These are phyloP conservation scores for Allium sativum DNA, from an alignment of 106 monocot species.

Conservation along the genomic window DNA sequence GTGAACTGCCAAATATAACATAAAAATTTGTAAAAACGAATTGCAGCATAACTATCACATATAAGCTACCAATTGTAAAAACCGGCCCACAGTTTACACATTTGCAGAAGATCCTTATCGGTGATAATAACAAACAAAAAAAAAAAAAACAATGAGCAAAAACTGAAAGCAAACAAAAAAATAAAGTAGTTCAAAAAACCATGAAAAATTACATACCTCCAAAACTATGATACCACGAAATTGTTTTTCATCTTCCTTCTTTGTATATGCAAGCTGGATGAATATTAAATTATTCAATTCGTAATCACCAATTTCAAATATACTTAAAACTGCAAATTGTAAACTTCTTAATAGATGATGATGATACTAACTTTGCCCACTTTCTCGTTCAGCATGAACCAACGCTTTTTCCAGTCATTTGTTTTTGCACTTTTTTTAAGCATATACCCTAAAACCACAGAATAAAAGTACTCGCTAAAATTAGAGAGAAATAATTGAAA, in stretches of 20 bases:
- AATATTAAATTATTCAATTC: slow-evolving; percentile 1
- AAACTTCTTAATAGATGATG: too few species aligned
- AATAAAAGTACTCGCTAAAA: neutral
- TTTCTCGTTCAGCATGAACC: slow-evolving; percentile 95
- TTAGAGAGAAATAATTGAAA: neutral
- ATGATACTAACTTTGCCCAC: slow-evolving; percentile 59
- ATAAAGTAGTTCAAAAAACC: too few species aligned
- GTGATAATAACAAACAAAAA: too few species aligned
- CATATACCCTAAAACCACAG: slow-evolving; percentile 27
- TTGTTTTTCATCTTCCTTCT: slow-evolving; percentile 87
- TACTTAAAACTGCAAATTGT: too few species aligned
- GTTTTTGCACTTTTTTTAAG: slow-evolving; percentile 86
- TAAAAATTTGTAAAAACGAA: too few species aligned
- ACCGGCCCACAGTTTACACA: too few species aligned
- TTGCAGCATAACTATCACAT: too few species aligned
- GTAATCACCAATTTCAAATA: neutral
- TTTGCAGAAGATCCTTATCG: too few species aligned
- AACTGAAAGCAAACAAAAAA: too few species aligned
- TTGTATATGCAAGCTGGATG: slow-evolving; percentile 75
- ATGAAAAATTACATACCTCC: slow-evolving; percentile 38
- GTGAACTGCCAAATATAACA: too few species aligned
- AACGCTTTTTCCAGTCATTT: slow-evolving; percentile 77
- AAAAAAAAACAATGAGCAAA: too few species aligned
- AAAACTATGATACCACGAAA: slow-evolving; percentile 82
- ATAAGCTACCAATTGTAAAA: too few species aligned